Evolutionary conservation across 192 early-diverging fungal species (phyloP).

Genomic region (Glomus cerebriforme): DNA sequence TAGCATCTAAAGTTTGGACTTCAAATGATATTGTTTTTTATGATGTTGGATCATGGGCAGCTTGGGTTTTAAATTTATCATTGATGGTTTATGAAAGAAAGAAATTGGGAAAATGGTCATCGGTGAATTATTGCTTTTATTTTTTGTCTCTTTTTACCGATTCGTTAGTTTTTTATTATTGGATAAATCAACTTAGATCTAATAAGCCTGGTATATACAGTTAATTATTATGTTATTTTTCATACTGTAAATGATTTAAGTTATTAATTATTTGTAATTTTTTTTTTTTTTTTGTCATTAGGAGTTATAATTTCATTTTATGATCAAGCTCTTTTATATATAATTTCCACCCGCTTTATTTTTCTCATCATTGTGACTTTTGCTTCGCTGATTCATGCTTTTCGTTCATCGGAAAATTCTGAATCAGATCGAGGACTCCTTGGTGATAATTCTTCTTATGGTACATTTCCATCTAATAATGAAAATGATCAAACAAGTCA

Average conservation of each 20-base stretch:
- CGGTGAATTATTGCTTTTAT: constrained; percentile 60
- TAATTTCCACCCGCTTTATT: constrained; percentile 53
- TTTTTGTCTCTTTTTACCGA: constrained; percentile 46
- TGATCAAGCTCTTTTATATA: constrained; percentile 42
- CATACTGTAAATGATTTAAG: neutral
- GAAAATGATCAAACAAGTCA: constrained; percentile 37
- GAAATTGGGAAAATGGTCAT: constrained; percentile 49
- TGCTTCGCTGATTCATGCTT: constrained; percentile 40
- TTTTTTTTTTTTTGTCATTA: neutral
- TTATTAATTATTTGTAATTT: neutral
- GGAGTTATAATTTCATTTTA: constrained; percentile 33
- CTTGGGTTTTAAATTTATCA: constrained; percentile 41
- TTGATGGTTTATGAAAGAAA: constrained; percentile 42
- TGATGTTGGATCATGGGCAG: constrained; percentile 41
- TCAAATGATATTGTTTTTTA: constrained; percentile 48
- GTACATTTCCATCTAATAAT: constrained; percentile 30
- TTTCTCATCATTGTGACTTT: constrained; percentile 39
- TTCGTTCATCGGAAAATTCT: constrained; percentile 30
- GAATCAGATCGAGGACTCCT: constrained; percentile 29
- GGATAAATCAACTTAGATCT: constrained; percentile 34
- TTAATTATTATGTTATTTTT: constrained; percentile 2
- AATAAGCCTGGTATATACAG: constrained; percentile 35
- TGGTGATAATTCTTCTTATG: neutral
- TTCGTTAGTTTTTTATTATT: constrained; percentile 47
- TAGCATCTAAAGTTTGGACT: constrained; percentile 36